Percentiles rank a stretch among this genome's conserved stretches.
Conservation (phyloP, 75 land plant species). For the Chamaecyparis obtusa region DNA sequence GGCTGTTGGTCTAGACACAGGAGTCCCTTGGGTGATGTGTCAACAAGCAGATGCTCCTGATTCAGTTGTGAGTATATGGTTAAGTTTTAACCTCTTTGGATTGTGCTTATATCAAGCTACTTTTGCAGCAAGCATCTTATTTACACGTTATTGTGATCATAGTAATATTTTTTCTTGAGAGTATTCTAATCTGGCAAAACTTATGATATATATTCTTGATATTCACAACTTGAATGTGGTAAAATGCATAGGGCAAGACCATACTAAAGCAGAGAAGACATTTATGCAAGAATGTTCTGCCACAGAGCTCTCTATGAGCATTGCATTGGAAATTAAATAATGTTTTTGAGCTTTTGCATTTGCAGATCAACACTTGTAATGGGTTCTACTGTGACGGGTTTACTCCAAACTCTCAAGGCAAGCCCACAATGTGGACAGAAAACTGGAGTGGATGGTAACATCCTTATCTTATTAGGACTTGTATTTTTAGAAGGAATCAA, state of each 20-base stretch:
- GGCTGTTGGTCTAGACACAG: constrained; percentile 51
- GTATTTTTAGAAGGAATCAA: background rate
- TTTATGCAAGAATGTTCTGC: background rate
- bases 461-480: background rate
- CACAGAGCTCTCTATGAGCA: background rate
- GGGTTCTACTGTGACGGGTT: constrained; percentile 76
- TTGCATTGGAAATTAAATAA: background rate
- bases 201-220: background rate
- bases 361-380: constrained; percentile 79
- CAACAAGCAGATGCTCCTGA: constrained; percentile 45
- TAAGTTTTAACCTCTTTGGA: constrained; percentile 10
- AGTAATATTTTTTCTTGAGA: background rate
- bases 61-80: constrained; percentile 20
- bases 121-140: background rate
- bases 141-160: background rate
- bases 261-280: background rate
- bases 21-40: constrained; percentile 55
- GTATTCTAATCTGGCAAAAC: background rate
- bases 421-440: constrained; percentile 81
- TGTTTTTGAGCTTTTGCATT: background rate
- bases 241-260: background rate
- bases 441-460: constrained; percentile 82
- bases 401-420: constrained; percentile 48
- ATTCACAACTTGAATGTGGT: background rate
- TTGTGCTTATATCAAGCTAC: background rate